Percentiles rank a stretch among this genome's conserved stretches.
Conservation (phyloP, 2,329 filamentous ascomycete species). For the Scopulariopsis brevicaulis region DNA sequence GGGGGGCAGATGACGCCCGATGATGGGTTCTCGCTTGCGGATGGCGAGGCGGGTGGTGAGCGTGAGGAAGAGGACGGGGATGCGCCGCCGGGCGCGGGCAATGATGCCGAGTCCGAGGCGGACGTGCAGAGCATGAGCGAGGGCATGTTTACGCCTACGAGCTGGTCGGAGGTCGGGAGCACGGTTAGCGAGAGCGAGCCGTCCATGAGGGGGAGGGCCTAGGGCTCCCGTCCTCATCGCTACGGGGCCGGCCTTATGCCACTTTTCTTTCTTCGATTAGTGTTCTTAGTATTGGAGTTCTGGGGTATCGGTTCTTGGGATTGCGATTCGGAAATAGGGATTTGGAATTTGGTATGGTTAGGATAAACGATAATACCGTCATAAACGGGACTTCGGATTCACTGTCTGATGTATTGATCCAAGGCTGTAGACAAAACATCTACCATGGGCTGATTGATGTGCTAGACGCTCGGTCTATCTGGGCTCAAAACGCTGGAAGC, state of each 20-base stretch:
- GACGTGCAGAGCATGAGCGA: conserved; percentile 7
- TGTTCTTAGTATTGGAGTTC: not conserved
- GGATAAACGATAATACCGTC: not conserved
- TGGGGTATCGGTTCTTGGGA: not conserved
- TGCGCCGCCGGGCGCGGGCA: not conserved
- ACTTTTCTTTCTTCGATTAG: not conserved
- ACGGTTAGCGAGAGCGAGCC: conserved; percentile 44
- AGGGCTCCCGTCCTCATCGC: not conserved
- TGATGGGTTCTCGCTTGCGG: not conserved
- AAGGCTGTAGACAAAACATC: not conserved
- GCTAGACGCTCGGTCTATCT: not conserved
- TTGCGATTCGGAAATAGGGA: not conserved
- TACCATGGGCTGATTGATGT: not conserved
- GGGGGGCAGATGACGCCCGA: not conserved
- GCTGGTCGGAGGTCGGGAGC: conserved; percentile 56
- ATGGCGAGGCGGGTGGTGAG: not conserved
- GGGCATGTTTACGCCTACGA: conserved; percentile 46
- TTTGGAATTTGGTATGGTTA: not conserved
- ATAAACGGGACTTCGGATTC: not conserved
- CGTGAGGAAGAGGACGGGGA: not conserved
- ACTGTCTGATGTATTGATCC: not conserved
- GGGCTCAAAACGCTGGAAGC: not conserved
- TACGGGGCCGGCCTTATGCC: conserved; percentile 6
- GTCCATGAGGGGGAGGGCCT: not conserved
- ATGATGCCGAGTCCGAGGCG: not conserved